Conservation (phyloP, 805 yeast species). For the Saturnispora silvae region DNA sequence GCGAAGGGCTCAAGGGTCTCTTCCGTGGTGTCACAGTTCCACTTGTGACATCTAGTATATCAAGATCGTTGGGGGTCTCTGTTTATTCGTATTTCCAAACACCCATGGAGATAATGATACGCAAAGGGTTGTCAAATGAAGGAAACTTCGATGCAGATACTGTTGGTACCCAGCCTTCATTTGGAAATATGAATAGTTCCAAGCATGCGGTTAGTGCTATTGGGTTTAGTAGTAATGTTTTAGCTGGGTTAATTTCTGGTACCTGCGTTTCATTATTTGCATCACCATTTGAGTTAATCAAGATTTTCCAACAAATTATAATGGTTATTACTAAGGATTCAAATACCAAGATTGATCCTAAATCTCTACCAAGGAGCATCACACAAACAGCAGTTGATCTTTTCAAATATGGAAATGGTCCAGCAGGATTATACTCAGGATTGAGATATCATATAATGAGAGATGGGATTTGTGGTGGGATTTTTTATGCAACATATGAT, state of each 20-base stretch:
- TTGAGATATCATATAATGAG: conserved; percentile 54
- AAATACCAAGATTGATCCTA: conserved; percentile 12
- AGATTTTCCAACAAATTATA: conserved; percentile 70
- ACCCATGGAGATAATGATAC: too few relatives aligned
- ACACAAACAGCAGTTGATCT: conserved; percentile 42
- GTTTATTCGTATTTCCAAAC: conserved; percentile 51
- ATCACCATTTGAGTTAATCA: conserved; percentile 80
- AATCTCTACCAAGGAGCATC: conserved; percentile 24
- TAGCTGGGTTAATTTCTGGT: conserved; percentile 62
- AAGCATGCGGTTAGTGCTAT: too few relatives aligned
- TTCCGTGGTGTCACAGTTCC: conserved; percentile 75
- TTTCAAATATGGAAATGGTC: conserved; percentile 48
- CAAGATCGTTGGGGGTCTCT: conserved; percentile 57
- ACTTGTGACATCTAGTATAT: conserved; percentile 50
- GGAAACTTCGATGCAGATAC: too few relatives aligned
- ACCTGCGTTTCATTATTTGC: conserved; percentile 51
- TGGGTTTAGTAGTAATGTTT: too few relatives aligned
- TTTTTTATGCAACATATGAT: conserved; percentile 70
- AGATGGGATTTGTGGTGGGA: conserved; percentile 61
- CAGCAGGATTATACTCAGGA: conserved; percentile 62
- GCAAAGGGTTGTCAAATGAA: too few relatives aligned
- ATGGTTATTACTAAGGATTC: conserved; percentile 29
- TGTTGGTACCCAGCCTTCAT: too few relatives aligned
- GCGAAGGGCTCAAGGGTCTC: conserved; percentile 61
- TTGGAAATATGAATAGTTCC: too few relatives aligned